Conservation (phyloP, 2,329 filamentous ascomycete genomes). For the Diaporthe ilicicola region DNA sequence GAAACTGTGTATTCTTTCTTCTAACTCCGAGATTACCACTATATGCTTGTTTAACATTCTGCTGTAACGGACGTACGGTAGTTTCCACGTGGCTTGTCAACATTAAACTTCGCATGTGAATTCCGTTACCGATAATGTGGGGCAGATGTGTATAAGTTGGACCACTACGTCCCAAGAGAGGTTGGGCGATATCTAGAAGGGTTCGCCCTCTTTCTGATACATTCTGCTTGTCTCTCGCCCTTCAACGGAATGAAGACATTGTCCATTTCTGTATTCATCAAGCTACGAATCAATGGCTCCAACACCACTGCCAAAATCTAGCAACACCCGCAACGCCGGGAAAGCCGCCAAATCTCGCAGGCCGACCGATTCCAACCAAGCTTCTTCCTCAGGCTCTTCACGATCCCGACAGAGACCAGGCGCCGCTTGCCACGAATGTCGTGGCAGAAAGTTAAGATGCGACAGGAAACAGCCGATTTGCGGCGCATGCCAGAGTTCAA, state of each 20-base stretch:
- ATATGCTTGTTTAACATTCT: too few species aligned
- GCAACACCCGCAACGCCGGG: background rate
- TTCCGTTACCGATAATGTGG: too few species aligned
- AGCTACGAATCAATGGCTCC: background rate
- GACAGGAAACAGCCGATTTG: background rate
- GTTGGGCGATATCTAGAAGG: too few species aligned
- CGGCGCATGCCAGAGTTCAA: background rate
- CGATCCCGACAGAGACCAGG: background rate
- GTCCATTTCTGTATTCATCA: background rate
- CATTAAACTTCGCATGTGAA: too few species aligned
- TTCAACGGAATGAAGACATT: background rate
- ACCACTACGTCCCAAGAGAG: too few species aligned
- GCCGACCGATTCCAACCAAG: background rate
- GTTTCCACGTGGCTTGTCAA: too few species aligned
- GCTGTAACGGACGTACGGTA: too few species aligned
- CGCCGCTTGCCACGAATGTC: background rate
- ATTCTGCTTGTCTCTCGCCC: too few species aligned
- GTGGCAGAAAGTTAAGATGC: background rate
- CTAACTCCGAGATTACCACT: too few species aligned
- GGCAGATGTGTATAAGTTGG: too few species aligned
- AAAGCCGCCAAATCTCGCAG: background rate
- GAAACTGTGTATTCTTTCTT: too few species aligned
- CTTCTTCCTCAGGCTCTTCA: background rate
- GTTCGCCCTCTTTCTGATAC: too few species aligned
- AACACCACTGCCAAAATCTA: background rate